Evolutionary conservation across 2,329 filamentous ascomycete species (phyloP).

Genomic region (Trichoderma citrinoviride): DNA sequence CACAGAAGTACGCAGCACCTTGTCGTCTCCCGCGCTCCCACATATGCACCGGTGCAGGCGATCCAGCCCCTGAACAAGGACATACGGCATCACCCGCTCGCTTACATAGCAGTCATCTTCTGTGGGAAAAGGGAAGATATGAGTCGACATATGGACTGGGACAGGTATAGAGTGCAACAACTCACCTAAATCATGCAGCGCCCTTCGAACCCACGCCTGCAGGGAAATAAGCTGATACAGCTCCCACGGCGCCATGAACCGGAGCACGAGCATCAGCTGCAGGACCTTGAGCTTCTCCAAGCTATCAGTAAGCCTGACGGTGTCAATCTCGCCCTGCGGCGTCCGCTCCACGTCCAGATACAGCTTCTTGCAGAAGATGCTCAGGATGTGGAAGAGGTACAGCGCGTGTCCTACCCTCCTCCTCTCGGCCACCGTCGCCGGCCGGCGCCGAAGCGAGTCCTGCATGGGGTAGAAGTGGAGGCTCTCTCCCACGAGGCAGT

Average conservation of each 20-base stretch:
- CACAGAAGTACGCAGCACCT: neutral
- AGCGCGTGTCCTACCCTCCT: neutral
- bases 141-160: neutral
- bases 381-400: neutral
- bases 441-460: neutral
- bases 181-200: neutral
- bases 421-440: neutral
- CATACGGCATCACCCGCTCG: conserved; percentile 19
- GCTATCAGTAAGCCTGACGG: neutral
- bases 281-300: neutral
- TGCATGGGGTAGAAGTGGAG: neutral
- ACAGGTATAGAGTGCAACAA: neutral
- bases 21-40: neutral
- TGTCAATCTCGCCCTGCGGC: too few relatives aligned
- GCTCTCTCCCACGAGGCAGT: neutral
- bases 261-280: neutral
- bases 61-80: conserved; percentile 18
- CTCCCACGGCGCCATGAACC: neutral
- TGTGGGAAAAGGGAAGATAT: neutral
- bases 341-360: neutral
- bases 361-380: neutral
- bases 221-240: neutral
- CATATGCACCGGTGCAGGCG: conserved; percentile 20
- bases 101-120: neutral
- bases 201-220: neutral